phyloP scores from a whole-genome alignment of 768 basidiomycete genomes.

The Tulasnella sp. region DNA sequence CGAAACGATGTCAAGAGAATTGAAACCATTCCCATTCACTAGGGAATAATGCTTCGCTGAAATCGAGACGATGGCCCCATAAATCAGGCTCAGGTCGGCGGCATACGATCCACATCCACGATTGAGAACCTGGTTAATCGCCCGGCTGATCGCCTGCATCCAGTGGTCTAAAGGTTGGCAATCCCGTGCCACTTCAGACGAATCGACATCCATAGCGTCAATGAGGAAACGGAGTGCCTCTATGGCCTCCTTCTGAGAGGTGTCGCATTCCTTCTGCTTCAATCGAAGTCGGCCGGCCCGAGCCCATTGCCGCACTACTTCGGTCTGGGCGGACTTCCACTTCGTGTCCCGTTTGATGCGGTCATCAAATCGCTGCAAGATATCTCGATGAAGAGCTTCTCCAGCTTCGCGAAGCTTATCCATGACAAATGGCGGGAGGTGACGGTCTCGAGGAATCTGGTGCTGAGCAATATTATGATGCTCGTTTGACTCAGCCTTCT shows the following conservation, averaged over 20 bases:
- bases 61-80: neutral
- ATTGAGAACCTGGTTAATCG: neutral
- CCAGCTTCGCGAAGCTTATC: neutral
- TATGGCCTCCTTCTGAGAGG: neutral
- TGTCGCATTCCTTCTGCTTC: neutral
- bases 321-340: neutral
- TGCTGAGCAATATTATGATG: no score
- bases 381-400: neutral
- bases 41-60: neutral
- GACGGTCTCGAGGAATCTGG: no score
- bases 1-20: neutral
- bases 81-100: neutral
- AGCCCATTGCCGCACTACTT: neutral
- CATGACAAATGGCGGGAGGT: neutral
- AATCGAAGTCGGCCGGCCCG: neutral
- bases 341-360: neutral
- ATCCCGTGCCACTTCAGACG: neutral
- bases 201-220: neutral
- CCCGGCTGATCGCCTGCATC: neutral
- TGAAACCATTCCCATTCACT: neutral
- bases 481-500: neutral
- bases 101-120: neutral
- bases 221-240: neutral
- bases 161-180: neutral
- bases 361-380: neutral